Evolutionary conservation across 2,329 filamentous ascomycete genomes (phyloP).

Genomic region (Septoria linicola): DNA sequence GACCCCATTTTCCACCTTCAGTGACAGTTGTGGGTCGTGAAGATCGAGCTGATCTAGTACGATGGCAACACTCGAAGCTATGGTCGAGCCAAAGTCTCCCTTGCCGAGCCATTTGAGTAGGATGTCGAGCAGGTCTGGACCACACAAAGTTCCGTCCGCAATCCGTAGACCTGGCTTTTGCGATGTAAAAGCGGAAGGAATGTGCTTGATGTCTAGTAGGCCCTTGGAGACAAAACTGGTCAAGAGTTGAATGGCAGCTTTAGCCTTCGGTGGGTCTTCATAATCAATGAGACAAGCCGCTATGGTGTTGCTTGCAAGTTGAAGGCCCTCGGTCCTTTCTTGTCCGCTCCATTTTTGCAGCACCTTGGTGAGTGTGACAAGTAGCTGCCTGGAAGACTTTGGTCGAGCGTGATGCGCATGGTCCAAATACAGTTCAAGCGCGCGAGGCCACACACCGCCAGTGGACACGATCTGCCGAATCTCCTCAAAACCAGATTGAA

Average conservation of each 20-base stretch:
- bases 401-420: conserved; percentile 46
- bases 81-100: conserved; percentile 37
- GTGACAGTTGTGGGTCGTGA: not conserved
- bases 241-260: conserved; percentile 26
- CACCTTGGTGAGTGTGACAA: conserved; percentile 42
- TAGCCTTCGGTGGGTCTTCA: conserved; percentile 19
- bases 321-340: not conserved
- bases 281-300: conserved; percentile 16
- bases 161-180: not conserved
- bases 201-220: conserved; percentile 13
- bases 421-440: conserved; percentile 45
- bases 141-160: not conserved
- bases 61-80: conserved; percentile 32
- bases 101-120: conserved; percentile 38
- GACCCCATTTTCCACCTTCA: not conserved
- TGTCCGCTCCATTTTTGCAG: conserved; percentile 32
- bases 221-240: conserved; percentile 23
- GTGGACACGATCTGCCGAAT: conserved; percentile 37
- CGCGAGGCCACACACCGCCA: conserved; percentile 40
- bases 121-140: conserved; percentile 13
- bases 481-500: conserved; percentile 32
- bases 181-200: conserved; percentile 10
- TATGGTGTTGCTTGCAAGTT: conserved; percentile 3
- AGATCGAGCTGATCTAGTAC: conserved; percentile 37
- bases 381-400: conserved; percentile 50